Percentiles rank a stretch among this genome's conserved stretches.
Conservation (phyloP, 1,284 basidiomycete genomes). For the Apiotrichum domesticum region DNA sequence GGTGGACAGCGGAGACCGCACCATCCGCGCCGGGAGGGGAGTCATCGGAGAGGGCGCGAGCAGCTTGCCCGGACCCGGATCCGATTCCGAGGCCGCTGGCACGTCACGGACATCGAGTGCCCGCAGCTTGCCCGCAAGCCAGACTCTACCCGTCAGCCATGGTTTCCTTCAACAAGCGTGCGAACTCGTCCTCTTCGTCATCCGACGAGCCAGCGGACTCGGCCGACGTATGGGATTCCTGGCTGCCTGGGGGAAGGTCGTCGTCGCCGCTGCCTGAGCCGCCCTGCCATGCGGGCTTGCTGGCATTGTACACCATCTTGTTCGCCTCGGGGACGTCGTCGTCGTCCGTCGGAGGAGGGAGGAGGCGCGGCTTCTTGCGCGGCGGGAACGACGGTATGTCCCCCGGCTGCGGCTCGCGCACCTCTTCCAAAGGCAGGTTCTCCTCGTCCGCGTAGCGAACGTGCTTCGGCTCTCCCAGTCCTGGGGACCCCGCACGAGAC, state of each 20-base stretch:
- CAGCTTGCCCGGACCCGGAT: no score
- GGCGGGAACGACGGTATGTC: conserved; percentile 19
- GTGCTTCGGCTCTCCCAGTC: conserved; percentile 17
- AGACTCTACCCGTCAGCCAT: conserved; percentile 3
- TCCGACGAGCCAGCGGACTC: background rate
- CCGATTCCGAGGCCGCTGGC: no score
- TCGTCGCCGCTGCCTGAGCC: no score
- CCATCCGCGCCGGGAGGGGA: no score
- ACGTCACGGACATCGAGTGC: background rate
- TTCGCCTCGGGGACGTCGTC: conserved; percentile 27
- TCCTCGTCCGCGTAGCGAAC: conserved; percentile 42
- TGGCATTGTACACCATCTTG: conserved; percentile 16
- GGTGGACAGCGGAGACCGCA: no score
- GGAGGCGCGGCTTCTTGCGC: conserved; percentile 18
- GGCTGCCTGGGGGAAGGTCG: no score
- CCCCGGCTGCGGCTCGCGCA: conserved; percentile 16
- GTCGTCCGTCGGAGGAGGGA: conserved; percentile 10
- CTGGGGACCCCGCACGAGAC: background rate
- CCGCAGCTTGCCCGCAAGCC: background rate
- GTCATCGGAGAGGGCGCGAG: no score
- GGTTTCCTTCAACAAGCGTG: conserved; percentile 20
- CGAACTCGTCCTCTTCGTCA: conserved; percentile 35
- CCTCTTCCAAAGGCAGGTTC: conserved; percentile 28
- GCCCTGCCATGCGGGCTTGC: background rate
- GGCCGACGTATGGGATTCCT: no score